A percentile compares a stretch with the other conserved stretches of the same genome.
phyloP scores from a whole-genome alignment of 768 basidiomycete genomes.

The Chlorophyllum brunneum region DNA sequence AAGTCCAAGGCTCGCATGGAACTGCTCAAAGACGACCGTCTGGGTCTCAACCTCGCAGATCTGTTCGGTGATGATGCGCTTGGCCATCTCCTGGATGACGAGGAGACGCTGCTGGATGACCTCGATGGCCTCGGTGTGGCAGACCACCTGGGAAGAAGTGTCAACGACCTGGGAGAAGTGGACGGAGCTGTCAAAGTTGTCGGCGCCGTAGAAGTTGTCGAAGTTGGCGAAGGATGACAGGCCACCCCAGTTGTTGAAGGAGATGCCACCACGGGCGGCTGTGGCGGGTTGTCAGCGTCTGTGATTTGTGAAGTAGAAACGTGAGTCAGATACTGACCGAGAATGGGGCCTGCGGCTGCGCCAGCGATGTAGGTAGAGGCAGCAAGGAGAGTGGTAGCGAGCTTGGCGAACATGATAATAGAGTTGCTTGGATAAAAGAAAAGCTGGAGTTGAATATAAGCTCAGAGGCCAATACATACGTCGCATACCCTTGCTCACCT shows the following conservation, averaged over 20 bases:
- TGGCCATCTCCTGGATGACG: conserved; percentile 42
- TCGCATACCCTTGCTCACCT: not conserved
- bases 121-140: conserved; percentile 31
- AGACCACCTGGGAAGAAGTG: conserved; percentile 33
- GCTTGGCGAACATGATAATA: conserved; percentile 18
- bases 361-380: conserved; percentile 17
- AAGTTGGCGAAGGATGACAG: conserved; percentile 31
- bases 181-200: conserved; percentile 37
- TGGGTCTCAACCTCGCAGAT: conserved; percentile 49
- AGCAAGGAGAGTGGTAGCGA: conserved; percentile 16
- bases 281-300: not conserved
- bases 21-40: conserved; percentile 39
- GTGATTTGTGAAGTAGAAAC: not conserved
- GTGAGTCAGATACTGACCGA: not conserved
- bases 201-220: conserved; percentile 41
- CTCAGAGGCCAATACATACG: not conserved
- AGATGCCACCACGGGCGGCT: conserved; percentile 8
- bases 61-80: conserved; percentile 42
- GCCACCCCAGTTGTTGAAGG: conserved; percentile 37
- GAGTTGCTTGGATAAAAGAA: not conserved
- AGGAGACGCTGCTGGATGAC: conserved; percentile 44
- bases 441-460: too few relatives aligned
- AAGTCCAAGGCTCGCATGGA: conserved; percentile 33
- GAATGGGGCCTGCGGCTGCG: conserved; percentile 15
- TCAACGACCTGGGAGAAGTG: conserved; percentile 29